These are phyloP conservation scores for Pyricularia pennisetigena DNA, from an alignment of 2,329 filamentous ascomycete species.

Conservation along the genomic window DNA sequence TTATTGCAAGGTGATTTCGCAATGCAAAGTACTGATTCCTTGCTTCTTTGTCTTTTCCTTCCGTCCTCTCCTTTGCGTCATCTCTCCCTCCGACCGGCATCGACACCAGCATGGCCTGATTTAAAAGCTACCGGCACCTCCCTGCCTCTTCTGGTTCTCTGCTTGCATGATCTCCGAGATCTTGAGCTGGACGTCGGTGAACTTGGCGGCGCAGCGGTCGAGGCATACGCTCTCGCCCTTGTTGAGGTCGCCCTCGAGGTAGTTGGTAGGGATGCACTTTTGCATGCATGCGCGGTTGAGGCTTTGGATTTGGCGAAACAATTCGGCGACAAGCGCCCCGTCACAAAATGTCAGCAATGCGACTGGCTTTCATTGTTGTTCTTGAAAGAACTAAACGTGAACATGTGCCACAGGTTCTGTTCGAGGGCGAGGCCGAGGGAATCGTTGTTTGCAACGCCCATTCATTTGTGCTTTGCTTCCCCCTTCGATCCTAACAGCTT, in stretches of 20 bases:
- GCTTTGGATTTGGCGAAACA: slow-evolving; percentile 29
- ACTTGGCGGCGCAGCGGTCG: slow-evolving; percentile 94
- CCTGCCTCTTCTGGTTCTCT: slow-evolving; percentile 61
- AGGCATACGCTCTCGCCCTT: slow-evolving; percentile 98
- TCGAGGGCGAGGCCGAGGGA: not conserved
- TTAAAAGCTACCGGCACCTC: slow-evolving; percentile 28
- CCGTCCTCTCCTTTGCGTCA: not conserved
- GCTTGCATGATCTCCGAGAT: slow-evolving; percentile 94
- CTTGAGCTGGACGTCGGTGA: slow-evolving; percentile 98
- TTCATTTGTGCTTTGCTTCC: not conserved
- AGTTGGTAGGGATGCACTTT: slow-evolving; percentile 88
- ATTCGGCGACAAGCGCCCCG: not conserved
- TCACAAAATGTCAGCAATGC: not conserved
- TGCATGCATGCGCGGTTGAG: slow-evolving; percentile 81
- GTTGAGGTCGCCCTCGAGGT: slow-evolving; percentile 94
- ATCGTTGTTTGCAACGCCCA: not conserved
- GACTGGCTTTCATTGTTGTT: not conserved
- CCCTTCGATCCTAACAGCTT: not conserved
- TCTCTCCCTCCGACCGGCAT: not conserved
- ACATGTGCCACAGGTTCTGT: not conserved
- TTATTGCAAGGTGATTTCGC: not conserved
- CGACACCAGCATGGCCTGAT: no score
- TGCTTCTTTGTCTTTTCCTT: not conserved
- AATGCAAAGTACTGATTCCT: not conserved
- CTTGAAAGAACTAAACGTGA: not conserved